Base-by-base conservation (phyloP, 2,329 filamentous ascomycete genomes). In the Claviceps digitariae region DNA sequence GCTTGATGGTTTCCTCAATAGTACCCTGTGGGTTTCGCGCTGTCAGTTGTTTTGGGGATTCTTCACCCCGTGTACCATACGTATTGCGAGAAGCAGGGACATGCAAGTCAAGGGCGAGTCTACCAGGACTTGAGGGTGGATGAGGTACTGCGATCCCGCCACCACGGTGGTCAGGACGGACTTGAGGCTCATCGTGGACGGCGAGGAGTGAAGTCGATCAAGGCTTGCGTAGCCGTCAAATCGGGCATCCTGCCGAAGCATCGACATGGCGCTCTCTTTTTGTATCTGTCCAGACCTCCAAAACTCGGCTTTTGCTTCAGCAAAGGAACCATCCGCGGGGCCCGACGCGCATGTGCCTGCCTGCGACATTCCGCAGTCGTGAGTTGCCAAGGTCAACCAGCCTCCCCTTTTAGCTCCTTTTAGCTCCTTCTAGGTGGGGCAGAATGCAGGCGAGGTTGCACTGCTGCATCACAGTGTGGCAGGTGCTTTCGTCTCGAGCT, bases 1-100 rank as follows among this genome's bases (percentile, higher is more conserved):
- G 64, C 23, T 70, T 67, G 55, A 72, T 71, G 34, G 65, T 69
- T 55, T 70, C 67, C 54, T 70, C 61, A n/a, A 72, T 70, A 21
- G 64, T 63, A 51, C 69, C 70, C 69, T 72, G 25, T 7, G 23
- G 13, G 21, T 15, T 31, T 29, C 17, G 48, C 20, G 9, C n/a
- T 21, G 51, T 55, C 25, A 47, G 25, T 47, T 29, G 40, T 8
- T 41, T 20, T 4, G 40, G n/a, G n/a, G n/a, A n/a, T n/a, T n/a
- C n/a, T n/a, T n/a, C n/a, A n/a, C n/a, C n/a, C n/a, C n/a, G n/a
- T n/a, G n/a, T n/a, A n/a, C n/a, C n/a, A n/a, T n/a, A n/a, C n/a
- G n/a, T n/a, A n/a, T n/a, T n/a, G n/a, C n/a, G n/a, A n/a, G n/a
- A n/a, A n/a, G n/a, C n/a, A n/a, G n/a, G n/a, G n/a, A n/a, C n/a